Conservation (phyloP, 2,329 filamentous ascomycete genomes). For the Chrysoporthe deuterocubensis region DNA sequence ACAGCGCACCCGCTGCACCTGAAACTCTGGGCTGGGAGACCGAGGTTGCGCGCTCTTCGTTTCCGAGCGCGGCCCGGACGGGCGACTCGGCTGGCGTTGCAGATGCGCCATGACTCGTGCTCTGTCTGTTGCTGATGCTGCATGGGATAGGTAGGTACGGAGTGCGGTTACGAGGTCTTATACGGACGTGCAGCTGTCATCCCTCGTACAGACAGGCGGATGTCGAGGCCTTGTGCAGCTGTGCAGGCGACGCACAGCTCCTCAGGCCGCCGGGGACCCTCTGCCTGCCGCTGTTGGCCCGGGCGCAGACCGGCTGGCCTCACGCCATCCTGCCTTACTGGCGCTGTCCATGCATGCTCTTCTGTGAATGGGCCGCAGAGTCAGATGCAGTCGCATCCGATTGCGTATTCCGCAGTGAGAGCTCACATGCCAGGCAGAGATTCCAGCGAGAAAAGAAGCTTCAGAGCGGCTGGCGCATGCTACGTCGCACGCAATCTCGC, state of each 20-base stretch:
- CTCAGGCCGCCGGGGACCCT: no score
- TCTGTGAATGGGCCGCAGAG: background rate
- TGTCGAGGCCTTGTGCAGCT: no score
- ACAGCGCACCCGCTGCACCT: background rate
- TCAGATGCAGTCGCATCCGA: background rate
- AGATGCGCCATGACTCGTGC: background rate
- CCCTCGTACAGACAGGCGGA: background rate
- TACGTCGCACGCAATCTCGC: no score
- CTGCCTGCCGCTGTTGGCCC: no score
- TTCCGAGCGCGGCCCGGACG: background rate
- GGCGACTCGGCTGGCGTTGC: background rate
- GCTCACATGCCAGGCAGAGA: background rate
- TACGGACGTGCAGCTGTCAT: background rate
- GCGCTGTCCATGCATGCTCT: background rate
- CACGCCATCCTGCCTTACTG: background rate
- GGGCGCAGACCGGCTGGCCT: no score
- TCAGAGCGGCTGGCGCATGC: no score
- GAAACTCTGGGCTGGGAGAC: background rate
- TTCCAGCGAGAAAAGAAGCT: no score
- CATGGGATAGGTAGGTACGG: background rate
- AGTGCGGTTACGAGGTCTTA: background rate
- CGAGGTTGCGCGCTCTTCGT: background rate
- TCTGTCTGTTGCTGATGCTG: background rate
- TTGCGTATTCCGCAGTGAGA: background rate
- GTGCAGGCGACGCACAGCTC: no score